Evolutionary conservation across 495 filamentous ascomycete genomes (phyloP).

Genomic region (Aspergillus ostianus): DNA sequence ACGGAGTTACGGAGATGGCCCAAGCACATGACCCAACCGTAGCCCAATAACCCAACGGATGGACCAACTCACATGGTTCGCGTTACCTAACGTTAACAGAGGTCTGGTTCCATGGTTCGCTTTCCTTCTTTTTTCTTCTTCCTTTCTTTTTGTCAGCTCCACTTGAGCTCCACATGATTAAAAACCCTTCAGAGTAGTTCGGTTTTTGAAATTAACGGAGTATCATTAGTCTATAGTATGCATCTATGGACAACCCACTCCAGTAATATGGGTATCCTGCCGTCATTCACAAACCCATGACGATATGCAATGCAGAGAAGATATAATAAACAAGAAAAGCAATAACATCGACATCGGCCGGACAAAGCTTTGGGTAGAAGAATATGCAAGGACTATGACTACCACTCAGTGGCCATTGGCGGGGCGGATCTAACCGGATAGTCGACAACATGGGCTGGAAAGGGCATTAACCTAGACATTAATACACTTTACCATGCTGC

Average conservation of each 20-base stretch:
- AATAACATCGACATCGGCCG: background rate
- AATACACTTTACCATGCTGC: conserved; percentile 3
- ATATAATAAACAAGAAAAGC: background rate
- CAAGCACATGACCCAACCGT: background rate
- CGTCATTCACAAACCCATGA: background rate
- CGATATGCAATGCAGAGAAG: background rate
- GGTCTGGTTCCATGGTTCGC: background rate
- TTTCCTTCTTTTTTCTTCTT: background rate
- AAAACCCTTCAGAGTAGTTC: no score
- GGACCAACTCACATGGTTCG: no score
- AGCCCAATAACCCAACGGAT: background rate
- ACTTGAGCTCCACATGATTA: background rate
- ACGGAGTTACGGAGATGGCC: background rate
- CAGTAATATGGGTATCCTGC: background rate
- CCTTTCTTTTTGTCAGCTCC: background rate
- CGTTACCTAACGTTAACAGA: no score
- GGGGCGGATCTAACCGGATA: conserved; percentile 3
- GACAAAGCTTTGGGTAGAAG: background rate
- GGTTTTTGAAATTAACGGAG: background rate
- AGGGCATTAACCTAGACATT: background rate
- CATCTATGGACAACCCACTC: background rate
- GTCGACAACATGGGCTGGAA: background rate
- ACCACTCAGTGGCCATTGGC: conserved; percentile 3
- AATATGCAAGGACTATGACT: background rate
- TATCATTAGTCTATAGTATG: background rate